Base-by-base conservation (phyloP, 2,329 filamentous ascomycete species). In the Venturia nashicola region DNA sequence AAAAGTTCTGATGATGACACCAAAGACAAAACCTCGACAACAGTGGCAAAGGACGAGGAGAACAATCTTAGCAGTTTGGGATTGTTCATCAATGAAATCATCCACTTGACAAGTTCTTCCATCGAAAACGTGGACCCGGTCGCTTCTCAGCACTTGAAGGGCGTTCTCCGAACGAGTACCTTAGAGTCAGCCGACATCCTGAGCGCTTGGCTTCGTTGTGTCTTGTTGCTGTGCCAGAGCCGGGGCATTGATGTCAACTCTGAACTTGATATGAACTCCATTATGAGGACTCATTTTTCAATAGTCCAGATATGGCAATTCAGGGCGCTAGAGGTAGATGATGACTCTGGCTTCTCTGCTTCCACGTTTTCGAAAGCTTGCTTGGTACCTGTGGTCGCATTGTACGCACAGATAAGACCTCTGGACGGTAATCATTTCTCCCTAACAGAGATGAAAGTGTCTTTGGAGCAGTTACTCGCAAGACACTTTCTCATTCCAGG, bases 401-500 rank as follows among this genome's bases (percentile, higher is more conserved):
- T 64, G 20, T 62, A 62, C n/a, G 40, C 61, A 18, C 61, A 54
- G 20, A 43, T 62, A 9, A 34, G 16, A 44, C 20, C 55, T 6
- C 55, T n/a, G 6, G 55, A 43, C 23, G 59, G 36, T 40, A 34
- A n/a, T 3, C 59, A 60, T 11, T 36, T 23, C 4, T 23, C 36
- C n/a, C 11, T 27, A 18, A 60, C 16, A 8, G 59, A 60, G 11
- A 32, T 43, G 34, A 62, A 18, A 48, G 23, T 39, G 18, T 60
- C 62, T 6, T 62, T 78, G 20, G 75, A 77, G 59, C 71, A 68
- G 62, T 66, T 77, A 5, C 59, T 80, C 34, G 75, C 74, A 6
- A 76, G 72, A 65, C 78, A 80, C 64, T 54, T 78, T 9, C 73
- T 80, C 54, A 60, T 61, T 61, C 51, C 63, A 36, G 55, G 55